Evolutionary conservation across 164 flowering plant species (phyloP), one percentile per base, ranked within the genome.

Genomic region (Vitis rotundifolia): DNA sequence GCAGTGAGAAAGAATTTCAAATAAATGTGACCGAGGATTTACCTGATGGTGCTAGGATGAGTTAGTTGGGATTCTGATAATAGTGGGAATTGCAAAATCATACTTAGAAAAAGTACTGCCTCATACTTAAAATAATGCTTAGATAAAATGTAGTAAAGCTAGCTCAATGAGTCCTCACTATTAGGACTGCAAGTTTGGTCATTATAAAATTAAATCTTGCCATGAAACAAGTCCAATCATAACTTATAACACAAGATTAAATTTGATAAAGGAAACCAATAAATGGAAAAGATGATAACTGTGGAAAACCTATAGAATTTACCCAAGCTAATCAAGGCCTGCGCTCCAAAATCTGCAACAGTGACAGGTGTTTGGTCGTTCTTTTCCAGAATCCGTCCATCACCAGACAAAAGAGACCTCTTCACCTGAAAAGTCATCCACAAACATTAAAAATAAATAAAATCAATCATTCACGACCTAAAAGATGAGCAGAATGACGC

Each of bases 261-360:
- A 3, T 37, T 37, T 37, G 44, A 37, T 9, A 11, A 2, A 48
- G 1, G 14, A 15, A 16, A 56, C 44, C 44, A 68, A 52, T 1
- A 9, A 70, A 51, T 44, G 12, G 22, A 50, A 15, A 61, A 12
- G 4, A 13, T 2, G 18, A 58, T 1, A 5, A 1, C 13, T 11
- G 51, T 4, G 37, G 49, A 28, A 8, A 50, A 60, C 29, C 31
- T 61, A 31, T 54, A 56, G 6, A 52, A 78, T 71, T 76, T 85
- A 92, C 99, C 97, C 63, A 92, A 82, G 79, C 97, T 94, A 64
- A 92, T 75, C 8, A 94, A 76, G 56, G 97, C 99, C 73, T 94
- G 97, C 19, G 92, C 97, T 28, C 98, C 89, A 64, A 94, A 94
- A 84, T 94, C 99, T 0, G 99, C 97, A 15, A 91, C 78, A 0